phyloP scores from a whole-genome alignment of 2,329 filamentous ascomycete genomes.

The Didymellaceae sp. region DNA sequence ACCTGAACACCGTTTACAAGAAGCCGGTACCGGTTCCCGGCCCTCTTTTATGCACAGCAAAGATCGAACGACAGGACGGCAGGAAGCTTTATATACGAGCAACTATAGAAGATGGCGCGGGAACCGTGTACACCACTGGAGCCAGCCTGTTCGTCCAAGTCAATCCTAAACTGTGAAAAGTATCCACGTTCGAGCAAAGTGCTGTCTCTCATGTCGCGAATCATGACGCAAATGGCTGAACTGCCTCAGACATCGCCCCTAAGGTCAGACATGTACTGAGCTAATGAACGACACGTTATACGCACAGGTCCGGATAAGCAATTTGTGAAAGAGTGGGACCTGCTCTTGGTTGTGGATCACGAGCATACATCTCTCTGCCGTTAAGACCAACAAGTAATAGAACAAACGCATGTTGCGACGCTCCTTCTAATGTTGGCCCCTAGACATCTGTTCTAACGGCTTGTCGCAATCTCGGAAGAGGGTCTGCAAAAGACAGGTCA shows the following conservation, averaged over 20 bases:
- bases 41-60: constrained; percentile 56
- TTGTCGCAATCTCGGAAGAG: background rate
- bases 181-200: background rate
- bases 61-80: constrained; percentile 56
- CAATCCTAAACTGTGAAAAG: constrained; percentile 32
- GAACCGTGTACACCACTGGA: constrained; percentile 57
- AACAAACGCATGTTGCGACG: too few species aligned
- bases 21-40: constrained; percentile 60
- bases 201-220: background rate
- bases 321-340: too few species aligned
- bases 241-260: background rate
- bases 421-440: background rate
- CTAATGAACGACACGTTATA: too few species aligned
- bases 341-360: too few species aligned
- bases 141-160: constrained; percentile 60
- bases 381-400: too few species aligned
- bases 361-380: too few species aligned
- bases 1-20: constrained; percentile 63
- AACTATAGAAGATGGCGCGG: constrained; percentile 58
- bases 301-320: too few species aligned
- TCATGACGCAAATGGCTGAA: background rate
- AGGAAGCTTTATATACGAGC: constrained; percentile 61
- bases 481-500: background rate
- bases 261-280: background rate
- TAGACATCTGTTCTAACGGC: background rate